Evolutionary conservation across 1,284 basidiomycete species (phyloP), one percentile per base, ranked within the genome.

Genomic region (Psilocybe mexicana): DNA sequence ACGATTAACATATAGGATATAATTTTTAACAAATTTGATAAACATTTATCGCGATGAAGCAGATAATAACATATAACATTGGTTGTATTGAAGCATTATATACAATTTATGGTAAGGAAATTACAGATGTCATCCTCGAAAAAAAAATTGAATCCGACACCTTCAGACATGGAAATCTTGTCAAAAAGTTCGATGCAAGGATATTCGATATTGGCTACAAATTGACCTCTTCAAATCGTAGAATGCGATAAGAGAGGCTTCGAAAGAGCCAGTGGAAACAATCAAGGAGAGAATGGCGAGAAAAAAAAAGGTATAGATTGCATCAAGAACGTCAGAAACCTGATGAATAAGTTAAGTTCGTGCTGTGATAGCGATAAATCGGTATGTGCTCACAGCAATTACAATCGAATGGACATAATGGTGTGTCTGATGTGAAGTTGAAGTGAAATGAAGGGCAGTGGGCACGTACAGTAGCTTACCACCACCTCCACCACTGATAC

Each of bases 361-460:
- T 26, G 18, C 33, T 49, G 25, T 49, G 30, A 33, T 51, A 14
- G 44, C 10, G 14, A 25, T 11, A 11, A 45, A 38, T 44, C 30
- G 26, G 33, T 18, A 46, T 25, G 25, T 46, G 42, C 90, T 73
- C 66, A 92, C 92, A 93, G 69, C 91, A 93, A 26, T 90, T 79
- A 72, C 92, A 93, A 70, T 93, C 91, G 68, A 93, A 93, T 2
- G 90, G 90, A 74, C 89, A 92, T 38, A 87, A 69, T 1, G 86
- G 79, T 0, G 88, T 90, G 68, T 88, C 88, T 78, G 69, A 59
- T 58, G 45, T 57, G 61, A 55, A 51, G 65, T 51, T 54, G 54
- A 63, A 57, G 62, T 65, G 65, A 69, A 67, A 68, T 65, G 57
- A 52, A 62, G 54, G 52, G 55, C 59, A 58, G 40, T 33, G 38